Base-by-base conservation (phyloP, 1,139 yeast genomes). In the Protomyces arabidopsidicola region DNA sequence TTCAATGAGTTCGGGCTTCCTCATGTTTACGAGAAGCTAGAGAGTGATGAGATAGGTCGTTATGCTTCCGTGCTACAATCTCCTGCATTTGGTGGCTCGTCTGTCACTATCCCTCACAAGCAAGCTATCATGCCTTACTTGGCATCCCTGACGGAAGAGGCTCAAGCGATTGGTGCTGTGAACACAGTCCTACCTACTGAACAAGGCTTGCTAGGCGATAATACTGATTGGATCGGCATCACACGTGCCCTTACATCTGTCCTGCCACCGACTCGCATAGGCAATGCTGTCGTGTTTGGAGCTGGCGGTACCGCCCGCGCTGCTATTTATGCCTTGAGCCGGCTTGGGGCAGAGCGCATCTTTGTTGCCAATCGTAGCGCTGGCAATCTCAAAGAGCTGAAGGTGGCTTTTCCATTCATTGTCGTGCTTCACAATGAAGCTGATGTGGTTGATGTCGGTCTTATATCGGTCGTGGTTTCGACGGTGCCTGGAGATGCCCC, bases 231-330 rank as follows among this genome's bases (percentile, higher is more conserved):
- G 96, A 77, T 85, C 64, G 99, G 98, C 24, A 88, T 95, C 69
- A 80, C 79, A 56, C 82, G 86, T 68, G 50, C 66, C 27, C 34
- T 66, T 16, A 83, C 88, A 42, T 76, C 77, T 53, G 68, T 76
- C 64, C 57, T 60, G 20, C 73, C 72, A 18, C 78, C 80, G 65
- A 10, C 24, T 12, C 14, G 20, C 24, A 42, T 42, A 18, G 22
- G 5, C 48, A 42, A 42, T 18, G 95, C 90, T 52, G 78, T 93
- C 67, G 87, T 93, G 61, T 79, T 93, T 69, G 99, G 99, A 58
- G 97, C 96, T 35, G 99, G 99, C 53, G 99, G 99, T 57, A 91
- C 99, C 45, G 86, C 97, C 0, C 83, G 97, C 72, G 97, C 98
- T 51, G 98, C 98, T 1, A 84, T 89, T 27, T 91, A 82, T 74